phyloP scores from a whole-genome alignment of 2,329 filamentous ascomycete species.

The Colletotrichum spinosum region DNA sequence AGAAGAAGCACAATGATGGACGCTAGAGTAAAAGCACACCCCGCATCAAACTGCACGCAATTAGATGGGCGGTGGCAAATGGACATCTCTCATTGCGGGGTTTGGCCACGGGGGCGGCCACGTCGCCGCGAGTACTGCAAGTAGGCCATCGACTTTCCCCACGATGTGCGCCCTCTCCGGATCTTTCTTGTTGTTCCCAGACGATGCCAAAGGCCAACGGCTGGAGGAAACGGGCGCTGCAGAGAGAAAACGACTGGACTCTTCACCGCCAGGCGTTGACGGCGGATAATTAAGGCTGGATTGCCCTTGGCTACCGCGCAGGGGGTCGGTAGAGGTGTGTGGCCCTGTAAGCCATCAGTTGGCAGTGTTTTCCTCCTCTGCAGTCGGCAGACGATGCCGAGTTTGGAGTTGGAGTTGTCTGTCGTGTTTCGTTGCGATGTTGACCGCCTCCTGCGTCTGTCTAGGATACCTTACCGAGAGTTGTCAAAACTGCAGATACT shows the following conservation, averaged over 20 bases:
- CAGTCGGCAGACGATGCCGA: constrained; percentile 2
- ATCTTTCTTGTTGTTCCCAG: background rate
- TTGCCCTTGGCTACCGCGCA: constrained; percentile 15
- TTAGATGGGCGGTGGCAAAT: constrained; percentile 8
- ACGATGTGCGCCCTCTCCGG: too few species aligned
- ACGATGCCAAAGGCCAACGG: too few species aligned
- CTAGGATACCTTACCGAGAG: too few species aligned
- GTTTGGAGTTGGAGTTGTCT: constrained; percentile 7
- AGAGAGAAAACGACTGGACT: background rate
- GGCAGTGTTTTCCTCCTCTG: constrained; percentile 1
- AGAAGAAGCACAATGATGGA: constrained; percentile 10
- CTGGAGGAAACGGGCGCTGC: too few species aligned
- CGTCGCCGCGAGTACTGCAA: background rate
- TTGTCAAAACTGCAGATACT: background rate
- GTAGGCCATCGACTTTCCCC: too few species aligned
- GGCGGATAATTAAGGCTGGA: constrained; percentile 17
- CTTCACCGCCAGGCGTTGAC: constrained; percentile 26
- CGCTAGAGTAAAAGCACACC: constrained; percentile 8
- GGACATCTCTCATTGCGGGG: background rate
- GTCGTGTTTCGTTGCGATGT: constrained; percentile 1
- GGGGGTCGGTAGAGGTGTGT: background rate
- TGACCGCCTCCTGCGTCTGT: constrained; percentile 2
- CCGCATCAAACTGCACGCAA: constrained; percentile 32
- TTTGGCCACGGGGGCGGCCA: constrained; percentile 3
- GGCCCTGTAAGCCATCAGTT: background rate